These are phyloP conservation scores for Ceratocystis destructans DNA, from an alignment of 2,329 filamentous ascomycete species.

Conservation along the genomic window DNA sequence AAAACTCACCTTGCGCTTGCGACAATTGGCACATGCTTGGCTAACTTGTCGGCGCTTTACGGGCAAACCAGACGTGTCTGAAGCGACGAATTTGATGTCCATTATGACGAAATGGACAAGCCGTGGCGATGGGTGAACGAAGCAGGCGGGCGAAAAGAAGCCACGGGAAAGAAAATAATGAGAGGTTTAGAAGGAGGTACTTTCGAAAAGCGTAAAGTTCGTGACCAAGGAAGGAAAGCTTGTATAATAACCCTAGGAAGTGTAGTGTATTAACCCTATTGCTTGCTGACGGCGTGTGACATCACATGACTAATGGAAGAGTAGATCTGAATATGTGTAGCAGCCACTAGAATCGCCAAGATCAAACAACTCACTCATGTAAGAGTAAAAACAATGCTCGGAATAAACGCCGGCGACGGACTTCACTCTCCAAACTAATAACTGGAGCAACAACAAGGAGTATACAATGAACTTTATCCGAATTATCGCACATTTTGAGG, in stretches of 20 bases:
- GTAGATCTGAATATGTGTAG: not conserved
- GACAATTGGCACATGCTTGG: conserved; percentile 43
- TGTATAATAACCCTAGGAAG: not conserved
- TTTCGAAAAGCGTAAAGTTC: not conserved
- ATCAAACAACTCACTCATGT: too few relatives aligned
- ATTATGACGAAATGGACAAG: not conserved
- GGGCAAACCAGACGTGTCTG: conserved; percentile 32
- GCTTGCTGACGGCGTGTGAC: not conserved
- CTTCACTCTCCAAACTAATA: not conserved
- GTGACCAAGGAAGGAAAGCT: not conserved
- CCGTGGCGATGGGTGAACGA: not conserved
- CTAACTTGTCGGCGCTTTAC: conserved; percentile 47
- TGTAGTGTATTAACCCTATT: not conserved
- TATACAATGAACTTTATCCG: conserved; percentile 4
- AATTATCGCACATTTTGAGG: conserved; percentile 2
- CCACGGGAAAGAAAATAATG: not conserved
- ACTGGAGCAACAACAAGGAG: not conserved
- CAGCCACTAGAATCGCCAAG: too few relatives aligned
- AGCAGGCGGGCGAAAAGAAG: not conserved
- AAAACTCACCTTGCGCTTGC: conserved; percentile 37
- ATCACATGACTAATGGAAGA: not conserved
- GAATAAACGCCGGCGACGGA: not conserved
- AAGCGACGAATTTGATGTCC: conserved; percentile 17
- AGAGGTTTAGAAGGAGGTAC: not conserved
- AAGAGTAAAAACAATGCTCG: not conserved